Evolutionary conservation across 1,139 yeast species (phyloP).

Genomic region (Yamadazyma spencermartinsiae): DNA sequence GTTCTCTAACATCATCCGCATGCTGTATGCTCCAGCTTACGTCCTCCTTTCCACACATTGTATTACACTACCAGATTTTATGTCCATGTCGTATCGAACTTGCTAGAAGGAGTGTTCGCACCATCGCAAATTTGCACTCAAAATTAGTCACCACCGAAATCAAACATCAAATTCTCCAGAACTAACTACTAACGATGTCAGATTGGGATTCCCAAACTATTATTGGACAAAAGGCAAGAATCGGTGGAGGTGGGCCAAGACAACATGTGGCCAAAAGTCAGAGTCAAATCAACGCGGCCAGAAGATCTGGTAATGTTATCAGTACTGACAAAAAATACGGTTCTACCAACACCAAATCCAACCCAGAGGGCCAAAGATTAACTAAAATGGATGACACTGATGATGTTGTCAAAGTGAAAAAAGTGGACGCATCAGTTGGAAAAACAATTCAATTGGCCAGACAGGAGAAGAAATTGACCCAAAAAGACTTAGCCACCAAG

Average conservation of each 20-base stretch:
- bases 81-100: no score
- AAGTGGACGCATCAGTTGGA: conserved; percentile 81
- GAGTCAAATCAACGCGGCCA: conserved; percentile 85
- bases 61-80: no score
- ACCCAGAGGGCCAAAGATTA: conserved; percentile 92
- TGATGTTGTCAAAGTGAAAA: conserved; percentile 91
- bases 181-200: conserved; percentile 31
- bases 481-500: conserved; percentile 93
- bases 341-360: conserved; percentile 60
- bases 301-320: conserved; percentile 85
- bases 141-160: no score
- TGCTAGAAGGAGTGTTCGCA: neutral
- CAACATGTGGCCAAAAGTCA: conserved; percentile 77
- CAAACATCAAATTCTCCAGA: neutral
- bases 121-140: no score
- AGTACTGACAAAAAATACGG: conserved; percentile 93
- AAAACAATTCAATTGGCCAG: conserved; percentile 85
- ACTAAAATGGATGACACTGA: conserved; percentile 92
- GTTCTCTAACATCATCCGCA: no score
- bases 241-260: conserved; percentile 88
- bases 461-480: conserved; percentile 85
- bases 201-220: conserved; percentile 92
- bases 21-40: no score
- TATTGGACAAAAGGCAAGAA: conserved; percentile 86
- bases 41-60: no score